phyloP scores from a whole-genome alignment of 306 rosid genomes.

The Gynostemma pentaphyllum region DNA sequence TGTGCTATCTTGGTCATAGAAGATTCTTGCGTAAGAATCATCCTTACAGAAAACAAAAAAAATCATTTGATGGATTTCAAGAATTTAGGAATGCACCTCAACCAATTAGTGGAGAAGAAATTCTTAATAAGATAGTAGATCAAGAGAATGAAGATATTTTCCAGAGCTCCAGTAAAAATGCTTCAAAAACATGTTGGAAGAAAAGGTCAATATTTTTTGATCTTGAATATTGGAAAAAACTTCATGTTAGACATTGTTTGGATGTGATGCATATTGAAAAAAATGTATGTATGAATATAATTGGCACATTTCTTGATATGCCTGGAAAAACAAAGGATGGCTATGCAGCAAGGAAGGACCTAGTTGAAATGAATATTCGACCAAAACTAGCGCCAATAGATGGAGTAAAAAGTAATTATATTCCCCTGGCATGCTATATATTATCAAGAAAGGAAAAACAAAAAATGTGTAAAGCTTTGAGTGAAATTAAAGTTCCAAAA shows the following conservation, averaged over 20 bases:
- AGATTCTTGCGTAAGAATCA: neutral
- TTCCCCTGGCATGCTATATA: neutral
- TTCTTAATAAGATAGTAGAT: neutral
- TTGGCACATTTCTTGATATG: neutral
- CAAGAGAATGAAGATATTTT: neutral
- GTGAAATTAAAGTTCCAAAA: neutral
- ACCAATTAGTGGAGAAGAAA: neutral
- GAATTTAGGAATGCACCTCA: neutral
- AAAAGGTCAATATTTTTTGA: constrained; percentile 1
- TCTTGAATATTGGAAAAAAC: neutral
- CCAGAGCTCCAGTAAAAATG: neutral
- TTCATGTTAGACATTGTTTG: neutral
- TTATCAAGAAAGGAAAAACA: neutral
- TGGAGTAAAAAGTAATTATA: neutral
- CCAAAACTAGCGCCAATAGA: neutral
- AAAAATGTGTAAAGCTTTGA: neutral
- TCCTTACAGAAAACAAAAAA: neutral
- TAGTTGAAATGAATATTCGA: neutral
- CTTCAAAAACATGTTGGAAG: neutral
- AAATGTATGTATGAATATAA: neutral
- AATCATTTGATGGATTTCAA: neutral
- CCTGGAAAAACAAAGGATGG: neutral
- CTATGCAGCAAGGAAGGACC: neutral
- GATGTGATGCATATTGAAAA: constrained; percentile 6
- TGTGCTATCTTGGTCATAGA: neutral